Evolutionary conservation across 352 stramenopile species (phyloP).

Genomic region (Globisporangium cylindrosporum): DNA sequence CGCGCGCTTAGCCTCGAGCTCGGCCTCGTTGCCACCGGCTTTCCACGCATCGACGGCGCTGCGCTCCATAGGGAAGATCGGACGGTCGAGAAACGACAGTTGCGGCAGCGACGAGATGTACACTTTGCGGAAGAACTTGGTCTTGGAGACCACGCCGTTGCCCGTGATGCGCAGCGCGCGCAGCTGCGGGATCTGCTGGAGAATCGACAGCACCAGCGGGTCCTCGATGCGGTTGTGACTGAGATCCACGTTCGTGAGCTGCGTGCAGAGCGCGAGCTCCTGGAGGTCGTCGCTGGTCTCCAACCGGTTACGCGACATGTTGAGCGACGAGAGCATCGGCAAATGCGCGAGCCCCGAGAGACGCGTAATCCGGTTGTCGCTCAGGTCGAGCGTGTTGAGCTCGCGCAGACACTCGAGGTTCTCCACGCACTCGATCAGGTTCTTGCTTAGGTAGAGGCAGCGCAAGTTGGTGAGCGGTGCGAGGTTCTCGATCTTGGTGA

Average conservation of each 20-base stretch:
- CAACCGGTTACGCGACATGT: slow-evolving; percentile 84
- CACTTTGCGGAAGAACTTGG: slow-evolving; percentile 92
- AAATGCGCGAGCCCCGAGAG: slow-evolving; percentile 77
- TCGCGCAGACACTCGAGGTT: slow-evolving; percentile 14
- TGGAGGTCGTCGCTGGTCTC: slow-evolving; percentile 60
- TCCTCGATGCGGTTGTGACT: slow-evolving; percentile 91
- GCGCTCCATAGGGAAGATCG: slow-evolving; percentile 92
- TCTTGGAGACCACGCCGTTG: slow-evolving; percentile 90
- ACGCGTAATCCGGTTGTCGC: slow-evolving; percentile 86
- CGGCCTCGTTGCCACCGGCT: slow-evolving; percentile 85
- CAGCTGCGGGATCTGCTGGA: slow-evolving; percentile 80
- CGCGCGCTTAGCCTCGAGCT: slow-evolving; percentile 63
- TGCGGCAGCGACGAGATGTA: slow-evolving; percentile 83
- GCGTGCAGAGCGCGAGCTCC: slow-evolving; percentile 65
- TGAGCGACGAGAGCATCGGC: slow-evolving; percentile 80
- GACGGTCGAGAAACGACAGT: slow-evolving; percentile 92
- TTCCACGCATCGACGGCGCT: slow-evolving; percentile 81
- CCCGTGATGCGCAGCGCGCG: slow-evolving; percentile 76
- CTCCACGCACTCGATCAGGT: slow-evolving; percentile 87
- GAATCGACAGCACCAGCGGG: slow-evolving; percentile 64
- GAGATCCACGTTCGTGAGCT: slow-evolving; percentile 91
- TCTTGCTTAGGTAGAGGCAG: slow-evolving; percentile 93
- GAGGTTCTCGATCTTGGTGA: slow-evolving; percentile 85
- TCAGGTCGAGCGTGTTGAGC: slow-evolving; percentile 22
- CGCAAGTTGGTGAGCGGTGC: slow-evolving; percentile 69